These are phyloP conservation scores for Skeletonema grethae DNA, from an alignment of 108 stramenopile genomes.

Conservation along the genomic window DNA sequence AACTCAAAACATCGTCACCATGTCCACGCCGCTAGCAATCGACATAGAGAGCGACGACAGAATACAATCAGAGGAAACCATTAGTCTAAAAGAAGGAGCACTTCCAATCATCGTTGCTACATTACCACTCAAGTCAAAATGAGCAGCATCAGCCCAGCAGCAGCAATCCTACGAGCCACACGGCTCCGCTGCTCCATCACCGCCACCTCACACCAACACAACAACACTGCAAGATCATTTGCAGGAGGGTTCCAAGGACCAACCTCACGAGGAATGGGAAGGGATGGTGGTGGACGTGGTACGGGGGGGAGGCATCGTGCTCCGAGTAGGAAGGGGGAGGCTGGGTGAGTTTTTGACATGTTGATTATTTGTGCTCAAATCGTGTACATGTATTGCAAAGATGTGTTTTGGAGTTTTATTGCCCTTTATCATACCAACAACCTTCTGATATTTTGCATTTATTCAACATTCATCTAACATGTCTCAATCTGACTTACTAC, in stretches of 20 bases:
- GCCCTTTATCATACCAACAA: neutral
- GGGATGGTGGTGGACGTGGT: slow-evolving; percentile 44
- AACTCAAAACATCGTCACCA: neutral
- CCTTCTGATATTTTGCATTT: neutral
- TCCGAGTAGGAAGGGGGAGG: slow-evolving; percentile 2
- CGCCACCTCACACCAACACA: neutral
- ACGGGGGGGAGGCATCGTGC: slow-evolving; percentile 32
- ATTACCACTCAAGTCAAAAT: neutral
- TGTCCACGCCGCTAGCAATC: too few relatives aligned
- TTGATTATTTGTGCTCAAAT: neutral
- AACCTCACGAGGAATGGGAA: slow-evolving; percentile 25
- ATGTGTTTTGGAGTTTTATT: slow-evolving; percentile 6
- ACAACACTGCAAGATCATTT: neutral
- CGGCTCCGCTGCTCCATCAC: neutral
- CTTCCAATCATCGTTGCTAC: neutral
- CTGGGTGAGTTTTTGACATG: neutral
- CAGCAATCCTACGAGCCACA: neutral
- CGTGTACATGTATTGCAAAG: neutral
- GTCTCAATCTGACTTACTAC: neutral
- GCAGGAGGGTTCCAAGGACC: slow-evolving; percentile 29
- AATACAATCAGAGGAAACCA: too few relatives aligned
- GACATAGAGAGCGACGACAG: too few relatives aligned
- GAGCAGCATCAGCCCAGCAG: too few relatives aligned
- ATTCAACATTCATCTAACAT: neutral
- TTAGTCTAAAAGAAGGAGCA: too few relatives aligned